Evolutionary conservation across 2,329 filamentous ascomycete species (phyloP).

Genomic region (Alternaria ethzedia): DNA sequence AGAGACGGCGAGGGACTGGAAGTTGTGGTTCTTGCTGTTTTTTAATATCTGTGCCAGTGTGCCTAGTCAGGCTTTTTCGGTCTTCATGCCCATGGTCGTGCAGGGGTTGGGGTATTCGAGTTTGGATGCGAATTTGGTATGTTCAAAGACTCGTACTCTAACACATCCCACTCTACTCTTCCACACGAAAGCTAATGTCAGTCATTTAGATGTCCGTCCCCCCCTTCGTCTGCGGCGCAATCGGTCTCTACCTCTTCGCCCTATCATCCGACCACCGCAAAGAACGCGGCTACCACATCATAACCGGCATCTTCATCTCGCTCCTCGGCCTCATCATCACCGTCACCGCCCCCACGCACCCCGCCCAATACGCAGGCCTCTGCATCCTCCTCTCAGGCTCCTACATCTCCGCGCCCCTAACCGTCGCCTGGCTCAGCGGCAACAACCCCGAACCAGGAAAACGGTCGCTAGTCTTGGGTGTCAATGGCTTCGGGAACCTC

Average conservation of each 20-base stretch:
- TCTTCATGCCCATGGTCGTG: slow-evolving; percentile 57
- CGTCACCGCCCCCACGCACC: slow-evolving; percentile 11
- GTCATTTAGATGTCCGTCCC: slow-evolving; percentile 51
- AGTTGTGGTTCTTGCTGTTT: slow-evolving; percentile 36
- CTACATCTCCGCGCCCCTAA: slow-evolving; percentile 31
- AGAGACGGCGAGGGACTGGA: slow-evolving; percentile 29
- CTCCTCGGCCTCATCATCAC: slow-evolving; percentile 38
- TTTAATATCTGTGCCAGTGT: slow-evolving; percentile 53
- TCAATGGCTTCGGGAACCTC: slow-evolving; percentile 35
- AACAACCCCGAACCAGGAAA: slow-evolving; percentile 33
- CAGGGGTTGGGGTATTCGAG: slow-evolving; percentile 36
- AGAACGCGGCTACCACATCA: slow-evolving; percentile 48
- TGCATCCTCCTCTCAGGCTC: slow-evolving; percentile 33
- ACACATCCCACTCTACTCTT: too few species aligned
- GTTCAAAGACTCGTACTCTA: too few species aligned
- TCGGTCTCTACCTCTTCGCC: slow-evolving; percentile 54
- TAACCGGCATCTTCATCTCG: slow-evolving; percentile 53
- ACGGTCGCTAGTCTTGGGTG: slow-evolving; percentile 25
- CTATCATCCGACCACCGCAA: slow-evolving; percentile 52
- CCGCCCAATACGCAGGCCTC: slow-evolving; percentile 22
- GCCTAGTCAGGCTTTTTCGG: slow-evolving; percentile 45
- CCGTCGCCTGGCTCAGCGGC: slow-evolving; percentile 30
- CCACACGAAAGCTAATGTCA: too few species aligned
- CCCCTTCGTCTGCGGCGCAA: slow-evolving; percentile 56
- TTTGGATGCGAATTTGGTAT: slow-evolving; percentile 26